Evolutionary conservation across 768 basidiomycete genomes (phyloP), one percentile per base, ranked within the genome.

Genomic region (Naganishia vishniacii): DNA sequence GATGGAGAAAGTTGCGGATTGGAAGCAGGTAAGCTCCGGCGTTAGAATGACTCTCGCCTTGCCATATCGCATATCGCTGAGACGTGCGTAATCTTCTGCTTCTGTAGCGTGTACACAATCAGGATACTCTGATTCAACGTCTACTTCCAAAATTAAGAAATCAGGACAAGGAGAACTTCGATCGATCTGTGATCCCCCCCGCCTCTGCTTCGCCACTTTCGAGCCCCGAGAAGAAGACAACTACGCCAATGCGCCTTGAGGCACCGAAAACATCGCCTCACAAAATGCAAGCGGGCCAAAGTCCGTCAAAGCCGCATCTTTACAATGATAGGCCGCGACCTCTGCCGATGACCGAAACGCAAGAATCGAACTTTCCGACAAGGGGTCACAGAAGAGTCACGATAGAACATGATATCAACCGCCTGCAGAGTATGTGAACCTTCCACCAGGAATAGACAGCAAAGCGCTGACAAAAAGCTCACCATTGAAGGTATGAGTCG

Each of bases 331-430:
- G 61, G 7, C 65, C 65, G 5, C 61, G 45, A 3, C 61, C 65
- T 12, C 29, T 67, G 12, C 65, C 65, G 1, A 63, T 67, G 48
- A 41, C 61, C 8, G 59, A 61, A 41, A 40, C 44, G 12, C 62
- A 62, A 62, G 65, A 65, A 20, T 67, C 59, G 44, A 74, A 73
- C 56, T 46, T 70, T 16, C 59, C 66, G n/a, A 11, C 67, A 9
- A 65, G 70, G n/a, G 71, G 68, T 29, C 61, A 61, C 5, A 65
- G 75, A 61, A 53, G 75, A 25, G 60, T 73, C 2, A 75, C 75
- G 13, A 73, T 77, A 18, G 75, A 77, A 49, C 69, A 73, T 47
- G 75, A 77, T 59, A 72, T 75, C 46, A 69, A 74, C 25, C 46
- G 59, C 12, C 40, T 75, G 48, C 49, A 62, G 28, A 44, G 65